phyloP scores from a whole-genome alignment of 1,139 yeast genomes.

The Candida freyschussii region DNA sequence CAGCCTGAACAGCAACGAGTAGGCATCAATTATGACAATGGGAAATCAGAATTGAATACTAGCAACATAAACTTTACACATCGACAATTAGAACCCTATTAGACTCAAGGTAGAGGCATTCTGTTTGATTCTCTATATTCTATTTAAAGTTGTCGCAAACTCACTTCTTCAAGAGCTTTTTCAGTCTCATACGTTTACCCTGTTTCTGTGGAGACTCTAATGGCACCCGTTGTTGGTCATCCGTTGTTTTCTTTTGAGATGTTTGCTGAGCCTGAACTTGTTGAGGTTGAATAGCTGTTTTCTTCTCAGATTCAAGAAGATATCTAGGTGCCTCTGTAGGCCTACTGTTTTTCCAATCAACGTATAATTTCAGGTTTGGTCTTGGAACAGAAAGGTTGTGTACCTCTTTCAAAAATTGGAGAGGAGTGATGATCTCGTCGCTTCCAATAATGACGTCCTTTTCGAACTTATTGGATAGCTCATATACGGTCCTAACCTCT shows the following conservation, averaged over 20 bases:
- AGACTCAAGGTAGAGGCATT: background rate
- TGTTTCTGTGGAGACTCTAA: constrained; percentile 11
- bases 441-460: constrained; percentile 83
- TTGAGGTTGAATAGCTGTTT: constrained; percentile 4
- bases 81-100: constrained; percentile 1
- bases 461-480: constrained; percentile 55
- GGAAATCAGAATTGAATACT: too few species aligned
- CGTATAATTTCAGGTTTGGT: constrained; percentile 26
- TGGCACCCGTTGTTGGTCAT: constrained; percentile 4
- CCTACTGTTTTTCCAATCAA: constrained; percentile 26
- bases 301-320: constrained; percentile 22
- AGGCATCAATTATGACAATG: too few species aligned
- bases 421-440: constrained; percentile 68
- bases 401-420: constrained; percentile 42
- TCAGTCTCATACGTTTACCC: constrained; percentile 23
- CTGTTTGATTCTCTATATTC: background rate
- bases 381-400: constrained; percentile 31
- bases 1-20: constrained; percentile 1
- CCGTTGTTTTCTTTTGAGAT: constrained; percentile 2
- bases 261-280: constrained; percentile 7
- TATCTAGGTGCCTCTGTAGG: constrained; percentile 30
- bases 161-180: constrained; percentile 17
- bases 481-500: constrained; percentile 75
- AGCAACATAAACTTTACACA: constrained; percentile 1
- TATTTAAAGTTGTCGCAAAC: background rate